Evolutionary conservation across 306 rosid genomes (phyloP), one percentile per base, ranked within the genome.

Genomic region (Medicago truncatula): DNA sequence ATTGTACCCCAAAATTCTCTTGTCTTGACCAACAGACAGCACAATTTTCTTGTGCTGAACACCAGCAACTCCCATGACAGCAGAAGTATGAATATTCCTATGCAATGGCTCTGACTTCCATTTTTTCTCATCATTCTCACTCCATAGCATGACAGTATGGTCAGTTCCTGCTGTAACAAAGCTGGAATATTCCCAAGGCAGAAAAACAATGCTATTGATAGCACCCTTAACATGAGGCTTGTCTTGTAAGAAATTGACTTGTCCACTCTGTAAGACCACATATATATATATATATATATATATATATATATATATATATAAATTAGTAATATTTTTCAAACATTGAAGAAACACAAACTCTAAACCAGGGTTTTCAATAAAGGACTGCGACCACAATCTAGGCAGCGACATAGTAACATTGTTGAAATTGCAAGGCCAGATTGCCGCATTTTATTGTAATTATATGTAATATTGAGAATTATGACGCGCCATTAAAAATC

Each of bases 61-160:
- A 56, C 93, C 97, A 62, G 91, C 87, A 18, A 89, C 89, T 61
- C 96, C 98, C 98, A 91, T 93, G 62, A 93, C 97, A 21, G 97
- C 96, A 67, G 97, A 91, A 34, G 97, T 77, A 81, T 93, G 98
- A 56, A 77, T 39, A 77, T 80, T 66, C 58, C 83, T 74, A 76
- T 91, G 97, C 86, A 93, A 80, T 17, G 82, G 54, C 76, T 85
- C 67, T 21, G 97, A 88, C 67, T 85, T 88, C 98, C 97, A 93
- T 49, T 70, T 78, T 66, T 83, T 84, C 60, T 83, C 91, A 2
- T 34, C 79, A 56, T 76, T 84, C 86, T 88, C 93, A 46, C 79
- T 81, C 97, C 98, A 93, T 47, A 91, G 54, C 5, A 89, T 31
- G 44, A 91, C 98, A 44, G 88, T 88, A 78, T 93, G 97, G 76